Evolutionary conservation across 768 basidiomycete species (phyloP).

Genomic region (Agrocybe praecox): DNA sequence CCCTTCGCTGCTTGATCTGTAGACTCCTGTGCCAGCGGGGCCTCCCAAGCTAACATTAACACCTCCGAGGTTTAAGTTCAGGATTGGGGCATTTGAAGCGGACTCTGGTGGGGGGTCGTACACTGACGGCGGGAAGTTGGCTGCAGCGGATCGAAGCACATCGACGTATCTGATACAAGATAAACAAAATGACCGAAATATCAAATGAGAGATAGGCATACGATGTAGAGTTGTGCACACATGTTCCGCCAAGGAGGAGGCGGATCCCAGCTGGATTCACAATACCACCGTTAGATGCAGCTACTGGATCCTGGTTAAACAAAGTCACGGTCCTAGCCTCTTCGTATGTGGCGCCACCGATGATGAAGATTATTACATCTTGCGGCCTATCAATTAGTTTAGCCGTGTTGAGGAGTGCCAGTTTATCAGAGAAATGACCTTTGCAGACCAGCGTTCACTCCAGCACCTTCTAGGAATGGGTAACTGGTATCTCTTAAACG

Average conservation of each 20-base stretch:
- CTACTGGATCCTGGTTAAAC: slow-evolving; percentile 79
- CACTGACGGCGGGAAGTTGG: slow-evolving; percentile 61
- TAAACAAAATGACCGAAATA: not conserved
- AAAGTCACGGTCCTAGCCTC: slow-evolving; percentile 86
- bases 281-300: slow-evolving; percentile 46
- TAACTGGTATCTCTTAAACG: slow-evolving; percentile 86
- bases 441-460: slow-evolving; percentile 71
- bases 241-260: slow-evolving; percentile 90
- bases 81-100: slow-evolving; percentile 68
- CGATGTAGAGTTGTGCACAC: slow-evolving; percentile 93
- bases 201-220: slow-evolving; percentile 34
- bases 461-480: slow-evolving; percentile 76
- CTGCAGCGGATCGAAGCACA: slow-evolving; percentile 80
- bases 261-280: slow-evolving; percentile 65
- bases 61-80: slow-evolving; percentile 90
- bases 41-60: slow-evolving; percentile 96
- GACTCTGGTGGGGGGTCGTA: slow-evolving; percentile 81
- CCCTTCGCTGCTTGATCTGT: slow-evolving; percentile 75
- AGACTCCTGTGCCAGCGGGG: slow-evolving; percentile 78
- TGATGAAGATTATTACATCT: slow-evolving; percentile 95
- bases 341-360: slow-evolving; percentile 96
- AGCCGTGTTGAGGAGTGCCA: too few species aligned
- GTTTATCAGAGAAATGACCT: slow-evolving; percentile 42
- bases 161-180: slow-evolving; percentile 69
- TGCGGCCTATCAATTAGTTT: slow-evolving; percentile 64